phyloP scores from a whole-genome alignment of 768 basidiomycete species.

The Arthromyces matolae region DNA sequence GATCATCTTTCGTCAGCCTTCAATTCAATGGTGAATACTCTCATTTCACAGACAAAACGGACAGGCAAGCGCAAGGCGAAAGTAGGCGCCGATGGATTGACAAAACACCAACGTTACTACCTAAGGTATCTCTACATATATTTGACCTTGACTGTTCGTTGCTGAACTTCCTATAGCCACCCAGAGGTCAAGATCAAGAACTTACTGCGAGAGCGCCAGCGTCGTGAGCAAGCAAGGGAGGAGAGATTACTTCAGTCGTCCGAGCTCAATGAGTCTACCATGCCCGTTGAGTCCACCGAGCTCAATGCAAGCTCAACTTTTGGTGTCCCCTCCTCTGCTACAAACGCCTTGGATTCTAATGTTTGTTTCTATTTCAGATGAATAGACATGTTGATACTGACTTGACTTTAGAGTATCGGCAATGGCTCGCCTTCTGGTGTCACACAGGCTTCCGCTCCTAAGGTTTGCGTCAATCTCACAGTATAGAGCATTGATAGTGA shows the following conservation, averaged over 20 bases:
- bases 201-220: neutral
- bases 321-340: no score
- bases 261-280: neutral
- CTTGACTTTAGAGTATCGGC: no score
- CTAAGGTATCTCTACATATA: neutral
- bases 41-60: neutral
- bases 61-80: no score
- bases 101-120: conserved; percentile 4
- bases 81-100: neutral
- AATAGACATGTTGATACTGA: no score
- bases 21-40: neutral
- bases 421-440: no score
- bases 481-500: no score
- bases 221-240: neutral
- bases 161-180: neutral
- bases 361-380: no score
- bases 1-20: neutral
- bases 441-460: no score
- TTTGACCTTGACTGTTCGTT: no score
- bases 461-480: neutral
- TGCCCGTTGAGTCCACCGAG: no score
- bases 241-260: neutral
- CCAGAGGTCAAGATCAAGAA: conserved; percentile 4
- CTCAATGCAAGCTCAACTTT: no score
- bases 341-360: no score